Evolutionary conservation across 441 rosid species (phyloP).

Genomic region (Aleurites moluccanus): DNA sequence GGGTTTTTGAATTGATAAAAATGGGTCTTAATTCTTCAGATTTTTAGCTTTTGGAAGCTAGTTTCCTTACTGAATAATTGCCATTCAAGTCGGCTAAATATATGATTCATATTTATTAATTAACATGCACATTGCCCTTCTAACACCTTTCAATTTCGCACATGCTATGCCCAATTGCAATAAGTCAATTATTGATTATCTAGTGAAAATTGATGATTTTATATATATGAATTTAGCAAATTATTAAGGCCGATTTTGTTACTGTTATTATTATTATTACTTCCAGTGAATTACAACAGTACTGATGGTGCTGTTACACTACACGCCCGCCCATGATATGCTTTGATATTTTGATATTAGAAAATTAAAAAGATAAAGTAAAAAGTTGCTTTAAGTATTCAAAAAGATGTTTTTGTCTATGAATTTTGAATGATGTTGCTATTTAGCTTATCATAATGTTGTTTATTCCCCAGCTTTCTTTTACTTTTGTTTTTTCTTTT

Average conservation of each 20-base stretch:
- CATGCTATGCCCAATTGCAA: neutral
- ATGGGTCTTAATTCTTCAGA: neutral
- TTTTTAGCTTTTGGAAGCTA: neutral
- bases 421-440: constrained; percentile 22
- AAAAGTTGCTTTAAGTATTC: constrained; percentile 24
- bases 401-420: constrained; percentile 13
- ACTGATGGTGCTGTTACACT: neutral
- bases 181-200: neutral
- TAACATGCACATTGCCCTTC: neutral
- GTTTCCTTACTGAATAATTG: neutral
- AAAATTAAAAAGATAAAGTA: constrained; percentile 13
- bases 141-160: neutral
- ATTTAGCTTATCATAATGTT: constrained; percentile 17
- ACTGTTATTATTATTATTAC: too few species aligned
- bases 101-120: neutral
- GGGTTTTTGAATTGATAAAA: neutral
- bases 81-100: neutral
- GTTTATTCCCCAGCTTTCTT: constrained; percentile 19
- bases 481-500: constrained; percentile 24
- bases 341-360: neutral
- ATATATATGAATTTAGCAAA: too few species aligned
- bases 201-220: neutral
- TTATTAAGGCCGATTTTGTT: neutral
- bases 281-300: too few species aligned
- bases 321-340: neutral